These are phyloP conservation scores for Cenchrus americanus DNA, from an alignment of 176 grass and related monocot genomes.

Conservation along the genomic window DNA sequence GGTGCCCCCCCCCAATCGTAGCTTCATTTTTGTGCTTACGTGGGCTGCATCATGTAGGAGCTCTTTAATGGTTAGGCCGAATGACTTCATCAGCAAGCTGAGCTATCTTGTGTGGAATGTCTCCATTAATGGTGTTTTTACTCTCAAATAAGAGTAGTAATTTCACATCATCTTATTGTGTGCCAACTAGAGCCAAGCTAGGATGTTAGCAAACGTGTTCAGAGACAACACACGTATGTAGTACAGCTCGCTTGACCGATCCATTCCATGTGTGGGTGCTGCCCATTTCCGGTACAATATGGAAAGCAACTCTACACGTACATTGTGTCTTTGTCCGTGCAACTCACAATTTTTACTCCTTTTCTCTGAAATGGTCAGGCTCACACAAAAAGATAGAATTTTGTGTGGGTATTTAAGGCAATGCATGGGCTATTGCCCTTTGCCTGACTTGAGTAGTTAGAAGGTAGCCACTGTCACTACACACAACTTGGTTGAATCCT, in stretches of 20 bases:
- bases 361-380: background rate
- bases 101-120: constrained; percentile 1
- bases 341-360: background rate
- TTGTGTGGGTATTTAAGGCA: background rate
- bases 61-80: too few relatives aligned
- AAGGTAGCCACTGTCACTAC: background rate
- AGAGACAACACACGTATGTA: background rate
- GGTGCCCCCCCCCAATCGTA: too few relatives aligned
- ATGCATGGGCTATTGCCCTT: constrained; percentile 25
- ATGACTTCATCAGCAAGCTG: constrained; percentile 34
- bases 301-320: constrained; percentile 2
- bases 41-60: too few relatives aligned
- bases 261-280: background rate
- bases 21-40: too few relatives aligned
- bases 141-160: background rate
- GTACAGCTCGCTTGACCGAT: background rate
- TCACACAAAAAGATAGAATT: background rate
- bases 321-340: constrained; percentile 13
- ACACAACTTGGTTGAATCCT: background rate
- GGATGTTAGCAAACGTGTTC: background rate
- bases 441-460: constrained; percentile 39
- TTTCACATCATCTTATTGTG: background rate
- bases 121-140: background rate
- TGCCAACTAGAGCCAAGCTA: background rate
- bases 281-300: background rate